A percentile compares a stretch with the other conserved stretches of the same genome.
Evolutionary conservation across 495 filamentous ascomycete species (phyloP).

Genomic region (Neurospora sp.): DNA sequence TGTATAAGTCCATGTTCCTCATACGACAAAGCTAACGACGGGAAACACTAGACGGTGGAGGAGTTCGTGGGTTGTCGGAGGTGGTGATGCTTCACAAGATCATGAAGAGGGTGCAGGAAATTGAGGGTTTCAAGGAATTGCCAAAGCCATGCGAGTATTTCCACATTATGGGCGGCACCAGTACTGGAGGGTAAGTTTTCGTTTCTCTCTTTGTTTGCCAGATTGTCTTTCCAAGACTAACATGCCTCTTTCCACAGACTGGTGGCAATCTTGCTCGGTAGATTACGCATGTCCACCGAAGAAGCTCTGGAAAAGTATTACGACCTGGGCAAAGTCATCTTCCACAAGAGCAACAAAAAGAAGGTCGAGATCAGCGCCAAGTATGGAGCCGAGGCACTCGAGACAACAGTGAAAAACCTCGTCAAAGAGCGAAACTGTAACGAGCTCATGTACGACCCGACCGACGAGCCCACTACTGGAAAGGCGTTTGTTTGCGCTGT

Average conservation of each 20-base stretch:
- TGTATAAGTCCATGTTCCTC: too few species aligned
- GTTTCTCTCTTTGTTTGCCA: too few species aligned
- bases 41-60: conserved; percentile 39
- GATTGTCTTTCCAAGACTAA: neutral
- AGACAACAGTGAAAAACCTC: neutral
- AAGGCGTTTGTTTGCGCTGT: neutral
- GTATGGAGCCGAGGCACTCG: neutral
- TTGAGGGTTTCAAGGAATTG: conserved; percentile 21
- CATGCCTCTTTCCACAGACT: neutral
- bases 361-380: neutral
- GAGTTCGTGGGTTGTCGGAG: conserved; percentile 42
- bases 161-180: conserved; percentile 26
- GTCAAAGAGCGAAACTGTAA: neutral
- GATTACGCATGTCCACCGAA: too few species aligned
- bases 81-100: conserved; percentile 41
- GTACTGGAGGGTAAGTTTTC: conserved; percentile 7
- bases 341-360: neutral
- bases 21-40: too few species aligned
- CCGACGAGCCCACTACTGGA: neutral
- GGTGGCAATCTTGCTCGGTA: too few species aligned
- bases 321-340: neutral
- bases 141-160: conserved; percentile 42
- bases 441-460: neutral
- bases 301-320: neutral
- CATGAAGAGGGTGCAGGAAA: conserved; percentile 29